Base-by-base conservation (phyloP, 2,329 filamentous ascomycete species). In the Aspergillus latus region DNA sequence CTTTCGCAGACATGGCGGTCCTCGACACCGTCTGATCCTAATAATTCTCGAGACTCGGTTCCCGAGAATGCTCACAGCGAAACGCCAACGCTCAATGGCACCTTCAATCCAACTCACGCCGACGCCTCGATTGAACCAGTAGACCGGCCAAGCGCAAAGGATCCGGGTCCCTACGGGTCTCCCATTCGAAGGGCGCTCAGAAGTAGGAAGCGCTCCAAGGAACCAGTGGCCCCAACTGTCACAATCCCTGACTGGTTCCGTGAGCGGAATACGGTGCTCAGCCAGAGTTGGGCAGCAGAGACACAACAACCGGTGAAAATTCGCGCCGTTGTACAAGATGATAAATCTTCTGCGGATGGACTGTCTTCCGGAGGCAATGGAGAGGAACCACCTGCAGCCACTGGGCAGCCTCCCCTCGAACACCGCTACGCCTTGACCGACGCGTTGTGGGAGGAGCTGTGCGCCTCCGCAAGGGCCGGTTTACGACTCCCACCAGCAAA, bases 401-500 rank as follows among this genome's bases (percentile, higher is more conserved):
- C 55, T 32, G 62, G 57, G n/a, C 53, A 64, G 10, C 13, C 61
- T 6, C 44, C 51, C 16, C 44, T 59, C 5, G 62, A 66, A 8
- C 59, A 67, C 45, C 70, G 72, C 21, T 78, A 78, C 62, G 64
- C 68, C n/a, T 62, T 79, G 45, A 70, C 70, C 16, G 68, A 75
- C 44, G 68, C 70, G 29, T 58, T 78, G 21, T 79, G 76, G 76
- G 69, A 74, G 51, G 80, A 83, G 64, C 74, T 85, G 40, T 69
- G 74, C 10, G 76, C 81, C 13, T 78, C 77, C 13, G 72, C 83
- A 45, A 78, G 76, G 58, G 80, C 81, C 37, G 81, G 80, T 16
- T 69, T 86, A 57, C 74, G 63, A 57, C 68, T 76, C 54, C 76
- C 74, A 26, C 64, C 72, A 6, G 57, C 65, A 9, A 70, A 73